These are phyloP conservation scores for Trichoderma koningii DNA, from an alignment of 2,329 filamentous ascomycete species.

Conservation along the genomic window DNA sequence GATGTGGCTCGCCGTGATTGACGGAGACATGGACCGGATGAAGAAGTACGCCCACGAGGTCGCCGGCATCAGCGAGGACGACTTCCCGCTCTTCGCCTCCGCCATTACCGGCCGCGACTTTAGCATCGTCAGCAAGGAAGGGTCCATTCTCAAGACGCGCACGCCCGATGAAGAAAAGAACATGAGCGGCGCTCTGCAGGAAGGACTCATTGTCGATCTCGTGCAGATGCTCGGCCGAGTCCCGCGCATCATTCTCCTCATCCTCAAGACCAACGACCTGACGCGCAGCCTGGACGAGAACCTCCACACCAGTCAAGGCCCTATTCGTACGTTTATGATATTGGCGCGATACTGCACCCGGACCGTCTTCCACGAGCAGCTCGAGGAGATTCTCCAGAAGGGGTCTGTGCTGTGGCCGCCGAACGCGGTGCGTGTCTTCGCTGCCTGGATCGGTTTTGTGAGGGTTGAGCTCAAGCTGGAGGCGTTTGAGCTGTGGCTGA, in stretches of 20 bases:
- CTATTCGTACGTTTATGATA: slow-evolving; percentile 67
- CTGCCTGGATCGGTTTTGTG: slow-evolving; percentile 60
- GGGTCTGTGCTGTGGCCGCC: slow-evolving; percentile 61
- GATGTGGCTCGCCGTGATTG: slow-evolving; percentile 94
- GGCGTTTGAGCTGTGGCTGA: slow-evolving; percentile 63
- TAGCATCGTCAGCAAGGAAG: slow-evolving; percentile 66
- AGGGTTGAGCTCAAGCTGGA: slow-evolving; percentile 65
- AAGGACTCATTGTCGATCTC: slow-evolving; percentile 84
- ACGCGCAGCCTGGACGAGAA: slow-evolving; percentile 93
- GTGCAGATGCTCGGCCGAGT: slow-evolving; percentile 87
- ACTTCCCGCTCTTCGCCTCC: slow-evolving; percentile 93
- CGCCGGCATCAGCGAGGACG: slow-evolving; percentile 81
- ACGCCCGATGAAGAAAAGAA: slow-evolving; percentile 77
- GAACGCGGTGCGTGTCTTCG: slow-evolving; percentile 56
- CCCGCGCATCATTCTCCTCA: slow-evolving; percentile 87
- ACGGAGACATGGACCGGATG: slow-evolving; percentile 84
- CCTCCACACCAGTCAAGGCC: slow-evolving; percentile 70
- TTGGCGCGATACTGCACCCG: slow-evolving; percentile 68
- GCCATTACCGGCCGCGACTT: slow-evolving; percentile 96
- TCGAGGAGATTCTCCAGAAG: slow-evolving; percentile 56
- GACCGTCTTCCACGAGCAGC: slow-evolving; percentile 65
- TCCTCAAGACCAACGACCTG: slow-evolving; percentile 96
- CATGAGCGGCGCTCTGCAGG: slow-evolving; percentile 81
- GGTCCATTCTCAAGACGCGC: slow-evolving; percentile 59
- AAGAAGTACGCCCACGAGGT: slow-evolving; percentile 85